phyloP scores from a whole-genome alignment of 2,329 filamentous ascomycete genomes.

The Coniella lustricola region DNA sequence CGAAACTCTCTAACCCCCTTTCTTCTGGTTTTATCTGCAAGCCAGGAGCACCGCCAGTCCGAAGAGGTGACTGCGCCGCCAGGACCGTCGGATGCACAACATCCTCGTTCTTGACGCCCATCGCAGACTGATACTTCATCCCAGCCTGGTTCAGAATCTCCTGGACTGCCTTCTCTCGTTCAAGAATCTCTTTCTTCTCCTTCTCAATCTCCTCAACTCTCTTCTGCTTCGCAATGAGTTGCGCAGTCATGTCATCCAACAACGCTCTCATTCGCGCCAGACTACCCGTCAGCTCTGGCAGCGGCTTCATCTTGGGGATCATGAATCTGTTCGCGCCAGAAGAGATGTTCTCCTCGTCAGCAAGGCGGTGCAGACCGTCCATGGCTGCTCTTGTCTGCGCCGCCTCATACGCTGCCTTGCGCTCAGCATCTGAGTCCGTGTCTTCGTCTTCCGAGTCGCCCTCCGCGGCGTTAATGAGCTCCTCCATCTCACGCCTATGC shows the following conservation, averaged over 20 bases:
- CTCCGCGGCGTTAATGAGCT: slow-evolving; percentile 67
- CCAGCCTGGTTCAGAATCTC: slow-evolving; percentile 73
- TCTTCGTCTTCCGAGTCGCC: slow-evolving; percentile 39
- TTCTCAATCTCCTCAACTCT: slow-evolving; percentile 59
- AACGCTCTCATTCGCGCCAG: slow-evolving; percentile 56
- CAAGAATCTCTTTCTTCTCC: slow-evolving; percentile 61
- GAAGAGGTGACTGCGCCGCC: slow-evolving; percentile 25
- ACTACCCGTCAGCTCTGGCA: slow-evolving; percentile 66
- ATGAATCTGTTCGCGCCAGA: slow-evolving; percentile 30
- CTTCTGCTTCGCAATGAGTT: slow-evolving; percentile 52
- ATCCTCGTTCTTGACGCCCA: slow-evolving; percentile 23
- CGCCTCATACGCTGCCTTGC: slow-evolving; percentile 76
- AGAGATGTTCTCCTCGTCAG: slow-evolving; percentile 30
- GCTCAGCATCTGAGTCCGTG: slow-evolving; percentile 63
- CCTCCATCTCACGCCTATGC: slow-evolving; percentile 71
- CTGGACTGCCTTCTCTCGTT: slow-evolving; percentile 74
- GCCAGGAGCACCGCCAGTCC: slow-evolving; percentile 21
- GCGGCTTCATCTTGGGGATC: slow-evolving; percentile 63
- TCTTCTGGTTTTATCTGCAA: slow-evolving; percentile 23
- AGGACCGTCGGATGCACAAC: slow-evolving; percentile 17
- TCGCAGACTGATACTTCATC: slow-evolving; percentile 46
- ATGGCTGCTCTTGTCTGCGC: slow-evolving; percentile 84
- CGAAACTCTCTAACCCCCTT: slow-evolving; percentile 41
- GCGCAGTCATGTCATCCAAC: slow-evolving; percentile 55
- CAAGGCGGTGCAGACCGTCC: slow-evolving; percentile 54